These are phyloP conservation scores for Ricinus communis DNA, from an alignment of 345 rosid genomes.

Conservation along the genomic window DNA sequence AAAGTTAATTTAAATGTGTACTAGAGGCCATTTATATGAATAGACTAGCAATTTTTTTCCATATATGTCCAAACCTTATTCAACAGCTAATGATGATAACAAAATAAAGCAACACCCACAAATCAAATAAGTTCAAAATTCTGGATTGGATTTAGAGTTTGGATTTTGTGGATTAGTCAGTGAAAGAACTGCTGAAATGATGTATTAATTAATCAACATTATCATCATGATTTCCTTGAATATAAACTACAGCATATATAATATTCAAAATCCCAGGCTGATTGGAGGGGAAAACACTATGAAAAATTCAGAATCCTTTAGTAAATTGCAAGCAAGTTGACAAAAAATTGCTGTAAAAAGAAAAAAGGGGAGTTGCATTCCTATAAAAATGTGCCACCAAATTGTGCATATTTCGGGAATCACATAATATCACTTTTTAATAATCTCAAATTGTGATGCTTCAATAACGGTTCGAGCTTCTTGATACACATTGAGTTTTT, in stretches of 20 bases:
- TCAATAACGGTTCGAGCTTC: neutral
- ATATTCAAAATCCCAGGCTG: conserved; percentile 1
- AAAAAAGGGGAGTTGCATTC: neutral
- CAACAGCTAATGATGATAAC: conserved; percentile 23
- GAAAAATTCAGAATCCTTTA: neutral
- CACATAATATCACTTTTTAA: neutral
- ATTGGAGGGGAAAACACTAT: neutral
- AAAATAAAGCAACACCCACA: conserved; percentile 19
- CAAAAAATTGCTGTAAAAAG: neutral
- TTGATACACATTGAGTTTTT: neutral
- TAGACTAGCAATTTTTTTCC: conserved; percentile 7
- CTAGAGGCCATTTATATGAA: neutral
- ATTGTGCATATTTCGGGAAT: neutral
- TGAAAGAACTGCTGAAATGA: conserved; percentile 5
- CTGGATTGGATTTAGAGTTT: neutral
- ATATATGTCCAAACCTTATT: conserved; percentile 17
- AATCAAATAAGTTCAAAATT: neutral
- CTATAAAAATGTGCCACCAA: neutral
- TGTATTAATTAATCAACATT: conserved; percentile 11
- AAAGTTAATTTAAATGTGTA: neutral
- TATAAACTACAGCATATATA: neutral
- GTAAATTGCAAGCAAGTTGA: neutral
- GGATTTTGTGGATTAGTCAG: conserved; percentile 13
- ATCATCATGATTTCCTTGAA: conserved; percentile 20
- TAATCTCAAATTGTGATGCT: neutral